phyloP scores from a whole-genome alignment of 768 basidiomycete genomes.

The Russula foetens region DNA sequence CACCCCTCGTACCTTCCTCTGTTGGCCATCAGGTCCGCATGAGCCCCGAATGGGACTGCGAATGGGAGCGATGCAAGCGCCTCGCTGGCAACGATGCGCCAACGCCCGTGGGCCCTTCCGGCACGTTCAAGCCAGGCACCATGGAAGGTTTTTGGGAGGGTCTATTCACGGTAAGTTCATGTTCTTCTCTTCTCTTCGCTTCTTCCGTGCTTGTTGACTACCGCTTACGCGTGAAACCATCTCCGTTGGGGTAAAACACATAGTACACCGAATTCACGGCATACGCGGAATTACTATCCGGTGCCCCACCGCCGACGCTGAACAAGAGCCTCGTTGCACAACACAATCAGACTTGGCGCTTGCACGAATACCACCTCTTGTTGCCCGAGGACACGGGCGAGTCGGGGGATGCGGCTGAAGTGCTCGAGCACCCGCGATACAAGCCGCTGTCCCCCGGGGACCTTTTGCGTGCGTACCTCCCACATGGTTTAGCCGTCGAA shows the following conservation, averaged over 20 bases:
- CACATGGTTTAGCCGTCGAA: conserved; percentile 39
- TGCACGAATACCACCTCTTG: conserved; percentile 65
- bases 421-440: neutral
- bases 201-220: neutral
- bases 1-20: conserved; percentile 23
- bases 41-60: conserved; percentile 58
- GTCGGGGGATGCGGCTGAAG: conserved; percentile 14
- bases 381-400: conserved; percentile 27
- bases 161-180: conserved; percentile 61
- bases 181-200: too few relatives aligned
- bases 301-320: conserved; percentile 55
- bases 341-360: conserved; percentile 86
- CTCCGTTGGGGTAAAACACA: too few relatives aligned
- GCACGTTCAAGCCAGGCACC: conserved; percentile 54
- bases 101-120: conserved; percentile 30
- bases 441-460: conserved; percentile 47
- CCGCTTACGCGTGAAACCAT: neutral
- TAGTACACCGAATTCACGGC: conserved; percentile 82
- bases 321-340: conserved; percentile 69
- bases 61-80: conserved; percentile 53
- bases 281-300: conserved; percentile 70
- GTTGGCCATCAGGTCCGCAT: conserved; percentile 17
- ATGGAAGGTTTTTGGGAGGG: conserved; percentile 79
- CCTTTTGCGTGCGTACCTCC: conserved; percentile 55
- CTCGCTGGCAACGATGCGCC: conserved; percentile 25